A percentile compares a stretch with the other conserved stretches of the same genome.
These are phyloP conservation scores for Claviceps quebecensis DNA, from an alignment of 2,329 filamentous ascomycete species.

Conservation along the genomic window DNA sequence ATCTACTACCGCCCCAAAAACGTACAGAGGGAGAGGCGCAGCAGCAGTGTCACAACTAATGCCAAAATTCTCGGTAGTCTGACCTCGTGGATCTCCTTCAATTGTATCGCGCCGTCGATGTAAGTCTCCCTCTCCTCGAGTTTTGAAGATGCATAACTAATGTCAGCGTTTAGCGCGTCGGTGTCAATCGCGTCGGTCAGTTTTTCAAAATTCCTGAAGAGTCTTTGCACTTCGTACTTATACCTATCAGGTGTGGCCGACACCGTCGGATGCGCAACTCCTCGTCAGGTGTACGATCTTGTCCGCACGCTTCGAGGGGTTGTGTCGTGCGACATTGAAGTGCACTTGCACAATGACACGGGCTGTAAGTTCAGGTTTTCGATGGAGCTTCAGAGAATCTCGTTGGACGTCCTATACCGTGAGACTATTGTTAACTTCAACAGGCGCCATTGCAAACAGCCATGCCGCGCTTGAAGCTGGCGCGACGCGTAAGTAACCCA, in stretches of 20 bases:
- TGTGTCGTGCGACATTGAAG: conserved; percentile 59
- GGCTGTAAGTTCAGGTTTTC: background rate
- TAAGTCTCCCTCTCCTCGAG: background rate
- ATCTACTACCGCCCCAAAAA: background rate
- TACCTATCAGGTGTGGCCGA: conserved; percentile 53
- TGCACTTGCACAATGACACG: conserved; percentile 40
- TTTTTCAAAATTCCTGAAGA: background rate
- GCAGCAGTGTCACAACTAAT: background rate
- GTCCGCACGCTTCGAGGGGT: conserved; percentile 57
- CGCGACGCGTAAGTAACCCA: conserved; percentile 40
- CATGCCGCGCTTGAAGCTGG: conserved; percentile 78
- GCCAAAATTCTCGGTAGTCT: background rate
- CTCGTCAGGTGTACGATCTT: conserved; percentile 78
- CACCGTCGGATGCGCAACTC: conserved; percentile 77
- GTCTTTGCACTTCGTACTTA: background rate
- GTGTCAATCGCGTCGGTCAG: conserved; percentile 1
- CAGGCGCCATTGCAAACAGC: conserved; percentile 67
- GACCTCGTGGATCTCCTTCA: conserved; percentile 62
- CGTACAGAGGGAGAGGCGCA: background rate
- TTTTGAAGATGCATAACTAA: background rate
- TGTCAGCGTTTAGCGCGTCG: background rate
- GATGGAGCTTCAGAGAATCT: background rate
- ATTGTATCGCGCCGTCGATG: conserved; percentile 68
- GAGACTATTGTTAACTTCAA: conserved; percentile 20
- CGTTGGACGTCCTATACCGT: background rate